A percentile compares a stretch with the other conserved stretches of the same genome.
Evolutionary conservation across 345 rosid genomes (phyloP).

Genomic region (Eucalyptus brandiana): DNA sequence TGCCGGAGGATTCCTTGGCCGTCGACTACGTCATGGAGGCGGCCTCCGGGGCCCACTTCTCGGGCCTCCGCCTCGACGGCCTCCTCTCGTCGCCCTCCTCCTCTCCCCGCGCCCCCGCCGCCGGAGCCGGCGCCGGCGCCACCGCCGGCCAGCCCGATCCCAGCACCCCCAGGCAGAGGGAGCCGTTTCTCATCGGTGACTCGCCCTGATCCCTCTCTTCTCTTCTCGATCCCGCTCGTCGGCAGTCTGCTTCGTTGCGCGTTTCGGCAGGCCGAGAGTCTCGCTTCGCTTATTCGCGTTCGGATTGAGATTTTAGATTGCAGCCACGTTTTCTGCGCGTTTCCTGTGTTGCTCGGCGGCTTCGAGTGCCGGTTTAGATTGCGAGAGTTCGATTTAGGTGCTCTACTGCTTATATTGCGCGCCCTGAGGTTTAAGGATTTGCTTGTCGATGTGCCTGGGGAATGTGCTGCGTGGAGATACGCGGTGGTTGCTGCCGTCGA

Average conservation of each 20-base stretch:
- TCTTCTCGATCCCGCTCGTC: neutral
- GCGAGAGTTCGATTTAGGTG: neutral
- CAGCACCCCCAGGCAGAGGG: neutral
- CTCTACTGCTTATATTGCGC: neutral
- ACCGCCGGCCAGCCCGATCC: constrained; percentile 32
- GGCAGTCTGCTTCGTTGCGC: neutral
- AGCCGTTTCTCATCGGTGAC: constrained; percentile 90
- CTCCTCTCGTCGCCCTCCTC: constrained; percentile 47
- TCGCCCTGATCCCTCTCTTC: neutral
- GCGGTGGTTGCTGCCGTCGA: neutral
- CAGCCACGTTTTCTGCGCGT: neutral
- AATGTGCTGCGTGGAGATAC: neutral
- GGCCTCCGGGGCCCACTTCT: constrained; percentile 97
- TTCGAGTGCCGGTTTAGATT: neutral
- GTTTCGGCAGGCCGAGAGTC: neutral
- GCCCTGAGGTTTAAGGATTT: neutral
- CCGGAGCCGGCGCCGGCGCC: neutral
- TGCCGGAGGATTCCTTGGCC: constrained; percentile 46
- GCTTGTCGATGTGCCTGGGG: neutral
- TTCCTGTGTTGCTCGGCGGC: neutral
- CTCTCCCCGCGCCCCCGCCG: constrained; percentile 26
- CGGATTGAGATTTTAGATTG: too few species aligned
- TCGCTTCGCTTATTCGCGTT: neutral
- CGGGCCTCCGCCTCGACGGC: constrained; percentile 86
- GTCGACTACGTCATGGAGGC: constrained; percentile 94